Percentiles rank a stretch among this genome's conserved stretches.
phyloP scores from a whole-genome alignment of 225 moss, liverwort and hornwort species.

The Lunularia cruciata region DNA sequence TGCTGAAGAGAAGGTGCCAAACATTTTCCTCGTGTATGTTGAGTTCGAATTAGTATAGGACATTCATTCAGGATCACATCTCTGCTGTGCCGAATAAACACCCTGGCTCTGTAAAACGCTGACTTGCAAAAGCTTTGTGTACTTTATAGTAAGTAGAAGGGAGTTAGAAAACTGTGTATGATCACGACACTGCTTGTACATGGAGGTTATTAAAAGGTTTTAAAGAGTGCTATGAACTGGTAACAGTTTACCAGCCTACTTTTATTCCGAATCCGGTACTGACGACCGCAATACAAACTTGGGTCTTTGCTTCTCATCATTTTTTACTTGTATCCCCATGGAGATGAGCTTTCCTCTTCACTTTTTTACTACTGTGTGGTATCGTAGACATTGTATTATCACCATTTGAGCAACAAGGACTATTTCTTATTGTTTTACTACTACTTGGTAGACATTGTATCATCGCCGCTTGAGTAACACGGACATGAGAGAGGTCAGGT shows the following conservation, averaged over 20 bases:
- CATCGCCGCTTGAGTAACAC: too few relatives aligned
- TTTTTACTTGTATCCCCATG: too few relatives aligned
- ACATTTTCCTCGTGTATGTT: conserved; percentile 27
- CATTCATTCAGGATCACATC: conserved; percentile 44
- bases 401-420: too few relatives aligned
- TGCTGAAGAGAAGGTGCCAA: conserved; percentile 23
- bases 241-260: conserved; percentile 6
- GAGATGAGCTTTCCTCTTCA: too few relatives aligned
- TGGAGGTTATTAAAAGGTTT: conserved; percentile 19
- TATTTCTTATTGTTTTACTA: too few relatives aligned
- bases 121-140: conserved; percentile 41
- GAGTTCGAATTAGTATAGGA: conserved; percentile 38
- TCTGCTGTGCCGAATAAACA: conserved; percentile 31
- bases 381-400: too few relatives aligned
- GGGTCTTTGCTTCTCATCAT: too few relatives aligned
- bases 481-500: too few relatives aligned
- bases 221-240: conserved; percentile 8
- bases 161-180: conserved; percentile 10
- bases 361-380: too few relatives aligned
- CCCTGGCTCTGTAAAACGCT: conserved; percentile 41
- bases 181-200: conserved; percentile 24
- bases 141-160: conserved; percentile 31
- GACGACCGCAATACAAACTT: too few relatives aligned
- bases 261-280: too few relatives aligned
- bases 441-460: too few relatives aligned